Conservation (phyloP, 768 basidiomycete genomes). For the Naganishia vishniacii region DNA sequence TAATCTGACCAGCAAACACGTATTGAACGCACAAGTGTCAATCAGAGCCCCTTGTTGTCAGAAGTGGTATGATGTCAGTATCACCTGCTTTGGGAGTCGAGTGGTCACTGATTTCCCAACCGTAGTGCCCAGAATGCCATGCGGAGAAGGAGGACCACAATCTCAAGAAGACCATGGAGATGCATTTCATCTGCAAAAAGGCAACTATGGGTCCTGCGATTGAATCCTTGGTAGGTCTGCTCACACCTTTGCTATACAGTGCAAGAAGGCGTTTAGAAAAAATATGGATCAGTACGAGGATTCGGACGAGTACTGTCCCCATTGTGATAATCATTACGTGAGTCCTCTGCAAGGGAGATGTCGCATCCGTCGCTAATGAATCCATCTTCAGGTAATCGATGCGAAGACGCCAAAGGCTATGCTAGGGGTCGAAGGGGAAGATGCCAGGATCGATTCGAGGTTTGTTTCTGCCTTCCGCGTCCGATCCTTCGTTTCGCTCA, state of each 20-base stretch:
- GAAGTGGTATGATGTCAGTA: conserved; percentile 76
- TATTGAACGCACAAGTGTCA: conserved; percentile 91
- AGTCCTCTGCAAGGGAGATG: neutral
- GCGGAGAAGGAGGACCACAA: conserved; percentile 71
- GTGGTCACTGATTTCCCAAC: neutral
- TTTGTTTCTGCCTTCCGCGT: conserved; percentile 49
- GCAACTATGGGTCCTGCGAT: conserved; percentile 15
- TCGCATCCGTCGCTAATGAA: neutral
- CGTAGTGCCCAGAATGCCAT: conserved; percentile 81
- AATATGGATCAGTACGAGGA: conserved; percentile 89
- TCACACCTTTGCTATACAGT: neutral
- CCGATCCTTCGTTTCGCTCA: neutral
- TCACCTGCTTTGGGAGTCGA: neutral
- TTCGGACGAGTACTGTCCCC: conserved; percentile 95
- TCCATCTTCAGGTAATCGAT: conserved; percentile 65
- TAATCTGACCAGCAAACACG: conserved; percentile 98
- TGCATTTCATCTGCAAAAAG: conserved; percentile 78
- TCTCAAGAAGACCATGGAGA: conserved; percentile 71
- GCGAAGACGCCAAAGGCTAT: conserved; percentile 85
- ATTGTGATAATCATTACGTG: conserved; percentile 95
- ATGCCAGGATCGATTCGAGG: conserved; percentile 80
- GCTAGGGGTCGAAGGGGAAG: conserved; percentile 82
- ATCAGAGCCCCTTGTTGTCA: conserved; percentile 96
- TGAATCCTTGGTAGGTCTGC: neutral
- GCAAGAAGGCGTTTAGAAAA: conserved; percentile 85